Conservation (phyloP, 345 rosid genomes). For the Mercurialis annua region DNA sequence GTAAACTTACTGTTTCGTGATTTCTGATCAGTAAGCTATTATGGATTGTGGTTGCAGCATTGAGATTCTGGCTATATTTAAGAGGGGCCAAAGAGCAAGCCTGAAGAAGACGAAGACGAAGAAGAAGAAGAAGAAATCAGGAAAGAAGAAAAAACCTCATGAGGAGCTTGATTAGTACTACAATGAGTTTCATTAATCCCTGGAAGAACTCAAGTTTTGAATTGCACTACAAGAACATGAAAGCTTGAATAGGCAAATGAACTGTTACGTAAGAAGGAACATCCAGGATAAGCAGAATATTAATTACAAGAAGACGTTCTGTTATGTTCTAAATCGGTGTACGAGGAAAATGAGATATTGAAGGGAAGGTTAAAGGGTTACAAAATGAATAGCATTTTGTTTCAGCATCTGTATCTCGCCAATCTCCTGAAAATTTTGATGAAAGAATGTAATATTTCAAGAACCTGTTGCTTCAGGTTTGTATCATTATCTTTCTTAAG, state of each 20-base stretch:
- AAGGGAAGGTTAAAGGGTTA: neutral
- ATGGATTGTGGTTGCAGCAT: slow-evolving; percentile 46
- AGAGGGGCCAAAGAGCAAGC: slow-evolving; percentile 40
- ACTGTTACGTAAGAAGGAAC: neutral
- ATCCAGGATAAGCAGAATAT: neutral
- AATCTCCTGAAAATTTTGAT: slow-evolving; percentile 8
- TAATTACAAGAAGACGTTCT: neutral
- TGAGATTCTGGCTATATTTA: slow-evolving; percentile 80
- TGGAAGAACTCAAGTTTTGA: neutral
- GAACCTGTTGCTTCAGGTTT: slow-evolving; percentile 15
- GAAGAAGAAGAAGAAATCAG: slow-evolving; percentile 60
- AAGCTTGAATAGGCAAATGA: neutral
- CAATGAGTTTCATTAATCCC: slow-evolving; percentile 2
- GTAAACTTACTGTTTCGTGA: neutral
- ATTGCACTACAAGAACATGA: slow-evolving; percentile 9
- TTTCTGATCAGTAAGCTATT: neutral
- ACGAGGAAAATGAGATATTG: neutral
- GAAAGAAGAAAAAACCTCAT: slow-evolving; percentile 38
- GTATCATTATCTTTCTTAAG: neutral
- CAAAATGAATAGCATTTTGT: slow-evolving; percentile 15
- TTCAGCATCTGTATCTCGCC: slow-evolving; percentile 11
- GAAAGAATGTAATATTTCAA: slow-evolving; percentile 38
- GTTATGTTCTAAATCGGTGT: neutral
- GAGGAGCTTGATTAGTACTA: neutral
- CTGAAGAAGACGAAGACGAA: slow-evolving; percentile 49